Base-by-base conservation (phyloP, 1,284 basidiomycete genomes). In the Rhizoctonia solani region DNA sequence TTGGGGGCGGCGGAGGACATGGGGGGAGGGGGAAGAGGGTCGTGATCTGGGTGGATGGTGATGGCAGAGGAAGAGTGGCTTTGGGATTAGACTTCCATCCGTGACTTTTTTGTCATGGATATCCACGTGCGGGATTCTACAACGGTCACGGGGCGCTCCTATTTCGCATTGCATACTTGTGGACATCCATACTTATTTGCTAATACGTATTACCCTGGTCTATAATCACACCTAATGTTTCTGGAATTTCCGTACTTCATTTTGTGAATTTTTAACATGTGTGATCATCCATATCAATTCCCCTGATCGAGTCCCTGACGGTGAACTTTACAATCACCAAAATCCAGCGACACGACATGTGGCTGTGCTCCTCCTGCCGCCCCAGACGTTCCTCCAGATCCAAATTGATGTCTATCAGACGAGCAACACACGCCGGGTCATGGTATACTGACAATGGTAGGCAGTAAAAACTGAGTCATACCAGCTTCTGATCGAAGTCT, bases 361-460 rank as follows among this genome's bases (percentile, higher is more conserved):
- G 58, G 58, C 58, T 61, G 46, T 61, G 44, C 55, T 29, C 16
- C 32, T 44, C 41, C 44, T 13, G 13, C 37, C 30, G 49, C 58
- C 32, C 29, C 58, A 52, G 46, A 23, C n/a, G 41, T 5, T 11
- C 19, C n/a, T 19, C 56, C 32, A n/a, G n/a, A n/a, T n/a, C n/a
- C n/a, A n/a, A n/a, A n/a, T n/a, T n/a, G n/a, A 61, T 61, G 58
- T 49, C 58, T 19, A 39, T 50, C 21, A 44, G 89, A 77, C 77
- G 80, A 72, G 89, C 94, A 1, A 87, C 89, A 0, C 95, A 98
- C 78, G 93, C 95, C 2, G 91, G 91, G 23, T 89, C 87, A 68
- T 98, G 95, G 95, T 98, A 98, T 77, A 87, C 87, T 9, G 80
- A 78, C 61, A 81, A 90, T 72, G 81, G 93, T 90, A 75, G 65